Evolutionary conservation across 305 asterid species (phyloP).

Genomic region (Fraxinus xanthoxyloides): DNA sequence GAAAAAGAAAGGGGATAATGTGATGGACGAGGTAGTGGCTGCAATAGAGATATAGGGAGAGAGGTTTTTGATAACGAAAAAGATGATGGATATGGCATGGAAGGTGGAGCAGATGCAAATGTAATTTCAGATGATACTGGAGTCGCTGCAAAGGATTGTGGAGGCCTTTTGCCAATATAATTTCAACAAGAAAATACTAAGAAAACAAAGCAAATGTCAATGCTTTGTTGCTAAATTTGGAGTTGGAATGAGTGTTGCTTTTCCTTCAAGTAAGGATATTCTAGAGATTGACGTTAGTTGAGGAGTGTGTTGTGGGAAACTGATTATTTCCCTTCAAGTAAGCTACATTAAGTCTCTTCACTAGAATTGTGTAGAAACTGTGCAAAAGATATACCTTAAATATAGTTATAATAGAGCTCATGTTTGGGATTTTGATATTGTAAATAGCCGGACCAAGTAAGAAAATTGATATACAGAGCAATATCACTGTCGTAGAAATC

Average conservation of each 20-base stretch:
- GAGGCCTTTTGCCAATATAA: constrained; percentile 66
- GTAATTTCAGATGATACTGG: constrained; percentile 56
- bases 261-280: neutral
- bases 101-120: constrained; percentile 85
- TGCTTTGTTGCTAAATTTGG: constrained; percentile 24
- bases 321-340: too few species aligned
- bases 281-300: neutral
- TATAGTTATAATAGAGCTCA: too few species aligned
- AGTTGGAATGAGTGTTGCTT: neutral
- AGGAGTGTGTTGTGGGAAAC: neutral
- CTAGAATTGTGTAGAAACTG: too few species aligned
- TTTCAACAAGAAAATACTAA: constrained; percentile 50
- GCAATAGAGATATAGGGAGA: constrained; percentile 74
- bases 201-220: constrained; percentile 46
- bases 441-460: too few species aligned
- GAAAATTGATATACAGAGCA: too few species aligned
- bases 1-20: constrained; percentile 33
- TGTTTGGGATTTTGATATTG: too few species aligned
- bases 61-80: constrained; percentile 79
- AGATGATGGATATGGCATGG: constrained; percentile 58
- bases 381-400: too few species aligned
- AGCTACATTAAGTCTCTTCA: too few species aligned
- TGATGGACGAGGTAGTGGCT: constrained; percentile 50
- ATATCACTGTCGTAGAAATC: too few species aligned
- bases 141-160: constrained; percentile 38